phyloP scores from a whole-genome alignment of 2,329 filamentous ascomycete species.

The Sordariomycetes sp. region DNA sequence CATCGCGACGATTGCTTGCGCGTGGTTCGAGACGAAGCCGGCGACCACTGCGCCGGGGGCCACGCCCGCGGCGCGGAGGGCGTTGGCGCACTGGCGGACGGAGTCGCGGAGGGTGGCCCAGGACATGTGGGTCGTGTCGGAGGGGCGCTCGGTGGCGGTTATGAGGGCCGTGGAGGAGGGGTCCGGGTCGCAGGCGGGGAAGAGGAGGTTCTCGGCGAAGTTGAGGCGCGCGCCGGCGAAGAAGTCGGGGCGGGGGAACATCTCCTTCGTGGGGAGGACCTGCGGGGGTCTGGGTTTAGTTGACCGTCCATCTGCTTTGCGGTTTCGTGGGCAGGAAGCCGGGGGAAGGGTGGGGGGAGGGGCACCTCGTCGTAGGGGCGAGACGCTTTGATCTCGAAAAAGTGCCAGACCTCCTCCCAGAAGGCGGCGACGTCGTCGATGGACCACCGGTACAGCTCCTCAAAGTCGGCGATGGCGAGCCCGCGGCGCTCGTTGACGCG shows the following conservation, averaged over 20 bases:
- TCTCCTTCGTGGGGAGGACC: constrained; percentile 55
- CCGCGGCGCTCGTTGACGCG: constrained; percentile 54
- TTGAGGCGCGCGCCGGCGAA: constrained; percentile 72
- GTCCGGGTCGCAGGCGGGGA: constrained; percentile 35
- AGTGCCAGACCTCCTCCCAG: constrained; percentile 79
- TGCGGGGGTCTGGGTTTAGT: constrained; percentile 16
- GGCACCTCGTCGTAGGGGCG: constrained; percentile 44
- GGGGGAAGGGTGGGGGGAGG: neutral
- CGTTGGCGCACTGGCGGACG: constrained; percentile 60
- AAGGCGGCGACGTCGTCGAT: constrained; percentile 61
- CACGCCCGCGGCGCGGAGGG: constrained; percentile 55
- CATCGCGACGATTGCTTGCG: constrained; percentile 78
- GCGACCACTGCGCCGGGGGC: constrained; percentile 41
- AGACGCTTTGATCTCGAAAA: constrained; percentile 62
- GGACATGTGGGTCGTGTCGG: constrained; percentile 39
- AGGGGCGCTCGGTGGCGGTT: constrained; percentile 61
- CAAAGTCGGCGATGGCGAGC: constrained; percentile 51
- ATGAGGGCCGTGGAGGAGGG: constrained; percentile 46
- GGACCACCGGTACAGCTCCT: constrained; percentile 76
- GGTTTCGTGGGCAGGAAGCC: neutral
- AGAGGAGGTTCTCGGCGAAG: constrained; percentile 91
- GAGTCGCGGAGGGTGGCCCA: constrained; percentile 73
- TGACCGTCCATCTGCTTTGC: neutral
- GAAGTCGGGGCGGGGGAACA: constrained; percentile 83
- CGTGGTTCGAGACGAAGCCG: constrained; percentile 80